phyloP scores from a whole-genome alignment of 768 basidiomycete species.

The Trametes maxima region DNA sequence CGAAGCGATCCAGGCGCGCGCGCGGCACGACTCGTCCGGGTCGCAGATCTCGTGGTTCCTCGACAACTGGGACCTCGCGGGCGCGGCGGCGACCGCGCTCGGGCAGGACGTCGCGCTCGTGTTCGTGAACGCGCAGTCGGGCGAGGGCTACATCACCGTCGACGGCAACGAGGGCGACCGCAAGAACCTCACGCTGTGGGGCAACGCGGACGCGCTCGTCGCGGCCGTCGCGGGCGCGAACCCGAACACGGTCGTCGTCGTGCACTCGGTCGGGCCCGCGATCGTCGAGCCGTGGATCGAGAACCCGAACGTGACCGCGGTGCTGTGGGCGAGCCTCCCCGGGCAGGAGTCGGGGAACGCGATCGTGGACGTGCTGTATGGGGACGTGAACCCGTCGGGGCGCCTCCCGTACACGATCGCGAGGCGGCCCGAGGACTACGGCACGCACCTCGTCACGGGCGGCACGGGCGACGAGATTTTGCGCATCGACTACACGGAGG shows the following conservation, averaged over 20 bases:
- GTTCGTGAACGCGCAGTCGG: slow-evolving; percentile 82
- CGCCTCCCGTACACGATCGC: slow-evolving; percentile 57
- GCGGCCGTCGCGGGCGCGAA: slow-evolving; percentile 65
- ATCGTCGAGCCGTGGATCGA: slow-evolving; percentile 49
- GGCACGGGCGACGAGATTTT: slow-evolving; percentile 31
- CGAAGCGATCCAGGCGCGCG: slow-evolving; percentile 77
- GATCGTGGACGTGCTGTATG: slow-evolving; percentile 53
- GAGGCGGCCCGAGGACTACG: slow-evolving; percentile 47
- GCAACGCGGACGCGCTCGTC: slow-evolving; percentile 70
- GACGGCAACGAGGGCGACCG: slow-evolving; percentile 80
- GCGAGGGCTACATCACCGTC: slow-evolving; percentile 80
- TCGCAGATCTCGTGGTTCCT: slow-evolving; percentile 29
- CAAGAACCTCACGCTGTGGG: slow-evolving; percentile 76
- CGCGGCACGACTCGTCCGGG: slow-evolving; percentile 49
- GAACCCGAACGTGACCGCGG: slow-evolving; percentile 52
- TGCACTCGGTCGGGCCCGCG: slow-evolving; percentile 49
- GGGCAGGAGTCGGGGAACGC: slow-evolving; percentile 56
- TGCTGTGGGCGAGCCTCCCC: slow-evolving; percentile 43
- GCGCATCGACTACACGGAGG: slow-evolving; percentile 42
- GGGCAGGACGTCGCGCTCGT: slow-evolving; percentile 74
- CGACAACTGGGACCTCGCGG: slow-evolving; percentile 28
- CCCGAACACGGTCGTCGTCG: slow-evolving; percentile 73
- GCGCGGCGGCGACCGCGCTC: slow-evolving; percentile 23
- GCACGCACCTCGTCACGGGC: slow-evolving; percentile 35
- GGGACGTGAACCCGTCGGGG: slow-evolving; percentile 52